phyloP scores from a whole-genome alignment of 257 asterid genomes.

The Gardenia jasminoides region DNA sequence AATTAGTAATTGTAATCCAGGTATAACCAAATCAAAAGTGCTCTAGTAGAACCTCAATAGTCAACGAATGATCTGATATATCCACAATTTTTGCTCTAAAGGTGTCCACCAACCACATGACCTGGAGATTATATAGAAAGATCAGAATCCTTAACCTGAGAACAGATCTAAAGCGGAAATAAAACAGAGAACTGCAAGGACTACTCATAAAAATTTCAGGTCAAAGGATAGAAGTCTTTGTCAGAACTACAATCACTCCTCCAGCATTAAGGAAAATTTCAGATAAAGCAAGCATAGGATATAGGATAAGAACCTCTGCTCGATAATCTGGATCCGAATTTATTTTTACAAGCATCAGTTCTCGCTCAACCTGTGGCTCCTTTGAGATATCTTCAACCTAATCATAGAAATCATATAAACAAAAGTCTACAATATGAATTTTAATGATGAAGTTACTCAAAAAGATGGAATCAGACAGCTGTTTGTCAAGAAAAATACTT shows the following conservation, averaged over 20 bases:
- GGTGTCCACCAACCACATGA: slow-evolving; percentile 93
- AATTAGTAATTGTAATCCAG: not conserved
- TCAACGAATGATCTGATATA: slow-evolving; percentile 80
- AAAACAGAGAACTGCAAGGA: not conserved
- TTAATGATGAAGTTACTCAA: not conserved
- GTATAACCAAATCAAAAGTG: slow-evolving; percentile 1
- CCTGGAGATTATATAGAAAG: slow-evolving; percentile 42
- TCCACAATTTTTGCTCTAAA: slow-evolving; percentile 95
- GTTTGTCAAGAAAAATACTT: not conserved
- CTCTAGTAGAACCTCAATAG: slow-evolving; percentile 76
- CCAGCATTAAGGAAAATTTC: not conserved
- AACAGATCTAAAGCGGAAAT: slow-evolving; percentile 5
- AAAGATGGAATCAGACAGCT: not conserved
- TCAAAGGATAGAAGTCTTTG: not conserved
- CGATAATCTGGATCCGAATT: slow-evolving; percentile 69
- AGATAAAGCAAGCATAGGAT: slow-evolving; percentile 10
- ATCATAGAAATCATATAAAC: slow-evolving; percentile 15
- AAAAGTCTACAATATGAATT: slow-evolving; percentile 2
- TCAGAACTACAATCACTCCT: not conserved
- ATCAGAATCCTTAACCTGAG: slow-evolving; percentile 9
- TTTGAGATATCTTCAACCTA: slow-evolving; percentile 91
- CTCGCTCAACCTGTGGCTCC: slow-evolving; percentile 97
- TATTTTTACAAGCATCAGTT: slow-evolving; percentile 91
- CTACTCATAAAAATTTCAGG: not conserved
- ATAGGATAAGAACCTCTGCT: slow-evolving; percentile 58